Base-by-base conservation (phyloP, 2,329 filamentous ascomycete genomes). In the Colletotrichum lupini region DNA sequence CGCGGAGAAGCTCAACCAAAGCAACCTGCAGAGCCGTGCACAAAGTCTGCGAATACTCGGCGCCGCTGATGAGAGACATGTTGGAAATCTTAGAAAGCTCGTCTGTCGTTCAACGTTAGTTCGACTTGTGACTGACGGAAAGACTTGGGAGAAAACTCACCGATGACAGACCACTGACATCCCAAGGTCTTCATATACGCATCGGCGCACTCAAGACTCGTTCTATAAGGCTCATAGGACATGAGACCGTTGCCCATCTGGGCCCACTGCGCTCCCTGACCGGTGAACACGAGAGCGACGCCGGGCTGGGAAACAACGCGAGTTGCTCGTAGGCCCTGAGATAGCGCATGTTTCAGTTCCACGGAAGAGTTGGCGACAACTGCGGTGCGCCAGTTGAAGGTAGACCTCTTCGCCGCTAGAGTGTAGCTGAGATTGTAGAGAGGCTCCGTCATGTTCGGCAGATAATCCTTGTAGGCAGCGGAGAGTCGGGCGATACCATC, bases 11-110 rank as follows among this genome's bases (percentile, higher is more conserved):
- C 8, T 84, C 79, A 1, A 85, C 79, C 0, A 87, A 73, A 3
- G 76, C 85, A 1, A 87, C 72, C 68, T 87, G 86, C 0, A 88
- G 30, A 0, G 83, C 83, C 0, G 85, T 86, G 37, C 81, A 86
- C 1, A 84, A 28, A 0, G 85, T 80, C 60, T 87, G 85, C 14
- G 78, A 79, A 12, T 35, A 57, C 14, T 55, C 59, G 2, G 71
- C 60, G 6, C 46, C 24, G 46, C 58, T 62, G 56, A 73, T 49
- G 1, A 52, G 57, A 19, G 60, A 66, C 2, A 24, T 28, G 7
- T 59, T 74, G 2, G 77, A 80, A 64, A 81, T n/a, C 46, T 58
- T 57, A 11, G 46, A 37, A 5, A 73, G 61, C 46, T 68, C 59
- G 12, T 68, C 42, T n/a, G 79, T 71, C 4, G 85, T 82, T 78